Percentiles rank a stretch among this genome's conserved stretches.
Conservation (phyloP, 306 rosid species). For the Inga laurina region DNA sequence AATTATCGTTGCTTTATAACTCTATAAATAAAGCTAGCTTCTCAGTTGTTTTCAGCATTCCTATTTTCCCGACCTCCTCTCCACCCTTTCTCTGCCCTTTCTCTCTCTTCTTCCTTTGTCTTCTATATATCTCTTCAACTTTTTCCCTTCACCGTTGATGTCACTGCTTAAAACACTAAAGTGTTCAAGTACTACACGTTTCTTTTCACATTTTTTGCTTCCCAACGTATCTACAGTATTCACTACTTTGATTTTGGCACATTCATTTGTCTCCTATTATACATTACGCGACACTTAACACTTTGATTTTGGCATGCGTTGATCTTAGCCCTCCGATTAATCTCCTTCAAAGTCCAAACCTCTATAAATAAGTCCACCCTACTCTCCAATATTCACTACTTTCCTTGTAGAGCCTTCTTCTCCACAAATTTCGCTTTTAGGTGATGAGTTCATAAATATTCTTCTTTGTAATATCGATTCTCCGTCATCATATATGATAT, state of each 20-base stretch:
- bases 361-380: slow-evolving; percentile 31
- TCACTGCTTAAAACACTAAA: background rate
- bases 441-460: background rate
- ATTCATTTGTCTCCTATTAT: background rate
- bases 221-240: background rate
- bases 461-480: background rate
- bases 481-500: background rate
- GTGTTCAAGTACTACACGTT: background rate
- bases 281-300: background rate
- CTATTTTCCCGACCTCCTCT: no score
- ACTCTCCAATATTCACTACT: background rate
- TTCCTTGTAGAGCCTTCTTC: background rate
- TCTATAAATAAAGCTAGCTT: no score
- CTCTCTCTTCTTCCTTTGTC: no score
- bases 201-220: background rate
- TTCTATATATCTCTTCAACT: no score
- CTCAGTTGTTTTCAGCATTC: no score
- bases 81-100: no score
- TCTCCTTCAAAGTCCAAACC: slow-evolving; percentile 13
- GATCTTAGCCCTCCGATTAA: slow-evolving; percentile 29
- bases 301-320: slow-evolving; percentile 3
- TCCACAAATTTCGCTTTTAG: background rate
- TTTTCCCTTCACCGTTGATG: background rate
- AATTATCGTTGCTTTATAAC: no score
- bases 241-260: background rate